Evolutionary conservation across 2,329 filamentous ascomycete species (phyloP).

Genomic region (Plenodomus lindquistii): DNA sequence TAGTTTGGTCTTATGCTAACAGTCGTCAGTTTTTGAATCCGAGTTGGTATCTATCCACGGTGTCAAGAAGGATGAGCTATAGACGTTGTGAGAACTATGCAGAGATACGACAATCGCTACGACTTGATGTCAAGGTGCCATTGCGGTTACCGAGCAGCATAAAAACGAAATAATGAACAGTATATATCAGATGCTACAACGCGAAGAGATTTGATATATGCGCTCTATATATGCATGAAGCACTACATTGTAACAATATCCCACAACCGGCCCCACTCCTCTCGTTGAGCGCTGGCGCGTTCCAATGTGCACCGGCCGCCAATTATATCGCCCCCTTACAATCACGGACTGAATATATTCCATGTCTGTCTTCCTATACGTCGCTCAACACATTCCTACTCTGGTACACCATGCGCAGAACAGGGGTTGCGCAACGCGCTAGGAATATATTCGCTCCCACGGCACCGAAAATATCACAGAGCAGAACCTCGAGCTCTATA

Average conservation of each 20-base stretch:
- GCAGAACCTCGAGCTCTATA: too few relatives aligned
- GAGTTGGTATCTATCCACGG: constrained; percentile 84
- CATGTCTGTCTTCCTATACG: too few relatives aligned
- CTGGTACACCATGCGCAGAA: too few relatives aligned
- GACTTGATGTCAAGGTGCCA: not conserved
- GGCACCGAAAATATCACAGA: too few relatives aligned
- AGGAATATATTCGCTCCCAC: too few relatives aligned
- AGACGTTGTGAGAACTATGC: constrained; percentile 7
- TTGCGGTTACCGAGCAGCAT: not conserved
- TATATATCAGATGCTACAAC: not conserved
- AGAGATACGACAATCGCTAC: not conserved
- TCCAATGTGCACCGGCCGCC: too few relatives aligned
- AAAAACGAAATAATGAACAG: not conserved
- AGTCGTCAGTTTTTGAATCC: constrained; percentile 76
- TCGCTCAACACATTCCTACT: too few relatives aligned
- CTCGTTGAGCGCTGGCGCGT: too few relatives aligned
- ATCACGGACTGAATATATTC: too few relatives aligned
- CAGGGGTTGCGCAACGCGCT: too few relatives aligned
- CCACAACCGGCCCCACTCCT: too few relatives aligned
- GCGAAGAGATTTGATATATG: not conserved
- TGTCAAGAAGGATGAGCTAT: constrained; percentile 56
- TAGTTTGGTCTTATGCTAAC: constrained; percentile 14
- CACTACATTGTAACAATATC: not conserved
- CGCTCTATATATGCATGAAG: not conserved
- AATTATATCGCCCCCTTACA: too few relatives aligned